A percentile compares a stretch with the other conserved stretches of the same genome.
These are phyloP conservation scores for Apiospora saccharicola DNA, from an alignment of 2,329 filamentous ascomycete genomes.

Conservation along the genomic window DNA sequence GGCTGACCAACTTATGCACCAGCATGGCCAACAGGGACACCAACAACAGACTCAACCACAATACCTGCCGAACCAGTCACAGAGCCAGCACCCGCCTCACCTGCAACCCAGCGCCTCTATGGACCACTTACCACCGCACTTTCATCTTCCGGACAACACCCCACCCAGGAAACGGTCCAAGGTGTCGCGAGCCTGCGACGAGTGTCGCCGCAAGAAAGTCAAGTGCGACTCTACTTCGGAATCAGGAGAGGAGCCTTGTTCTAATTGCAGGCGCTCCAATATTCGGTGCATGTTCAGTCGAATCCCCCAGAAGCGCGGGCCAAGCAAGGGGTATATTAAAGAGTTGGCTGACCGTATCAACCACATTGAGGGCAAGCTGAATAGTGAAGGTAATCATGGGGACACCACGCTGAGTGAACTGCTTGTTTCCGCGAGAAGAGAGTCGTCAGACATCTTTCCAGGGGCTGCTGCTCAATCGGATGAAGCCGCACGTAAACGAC, in stretches of 20 bases:
- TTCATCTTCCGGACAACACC: conserved; percentile 53
- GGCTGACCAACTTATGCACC: background rate
- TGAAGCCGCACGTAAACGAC: conserved; percentile 46
- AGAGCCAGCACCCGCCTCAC: conserved; percentile 41
- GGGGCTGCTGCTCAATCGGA: conserved; percentile 54
- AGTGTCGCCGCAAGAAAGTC: conserved; percentile 88
- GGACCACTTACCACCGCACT: conserved; percentile 43
- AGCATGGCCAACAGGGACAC: conserved; percentile 35
- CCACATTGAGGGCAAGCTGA: conserved; percentile 80
- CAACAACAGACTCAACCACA: conserved; percentile 29
- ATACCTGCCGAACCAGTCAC: conserved; percentile 32
- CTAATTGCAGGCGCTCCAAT: conserved; percentile 80
- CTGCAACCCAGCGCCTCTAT: conserved; percentile 37
- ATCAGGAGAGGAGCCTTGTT: conserved; percentile 67
- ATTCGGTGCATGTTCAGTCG: conserved; percentile 85
- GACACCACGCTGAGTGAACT: conserved; percentile 55
- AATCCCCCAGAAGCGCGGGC: conserved; percentile 86
- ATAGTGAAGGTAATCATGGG: conserved; percentile 50
- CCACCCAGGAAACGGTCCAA: conserved; percentile 82
- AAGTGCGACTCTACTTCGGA: conserved; percentile 86
- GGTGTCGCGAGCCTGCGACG: conserved; percentile 87
- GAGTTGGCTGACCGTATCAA: conserved; percentile 87
- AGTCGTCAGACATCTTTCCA: conserved; percentile 59
- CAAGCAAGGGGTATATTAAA: conserved; percentile 95
- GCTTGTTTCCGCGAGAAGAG: conserved; percentile 42